A percentile compares a stretch with the other conserved stretches of the same genome.
Evolutionary conservation across 1,284 basidiomycete species (phyloP).

Genomic region (Xerocomus alliaceus): DNA sequence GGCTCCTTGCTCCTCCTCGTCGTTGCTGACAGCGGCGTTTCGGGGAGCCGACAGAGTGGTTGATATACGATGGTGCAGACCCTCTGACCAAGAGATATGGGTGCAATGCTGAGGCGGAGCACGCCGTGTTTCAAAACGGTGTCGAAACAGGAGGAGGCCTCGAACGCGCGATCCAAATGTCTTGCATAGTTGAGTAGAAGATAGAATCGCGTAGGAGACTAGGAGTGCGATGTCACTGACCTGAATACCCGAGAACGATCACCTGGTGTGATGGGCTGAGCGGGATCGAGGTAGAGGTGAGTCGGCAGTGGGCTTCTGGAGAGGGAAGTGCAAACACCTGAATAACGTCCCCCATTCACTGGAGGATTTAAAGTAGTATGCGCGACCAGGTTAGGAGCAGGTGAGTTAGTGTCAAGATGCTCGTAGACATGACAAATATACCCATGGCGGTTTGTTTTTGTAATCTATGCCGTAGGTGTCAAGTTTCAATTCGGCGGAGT

Average conservation of each 20-base stretch:
- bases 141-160: background rate
- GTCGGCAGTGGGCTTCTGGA: background rate
- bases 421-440: background rate
- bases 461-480: background rate
- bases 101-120: background rate
- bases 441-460: background rate
- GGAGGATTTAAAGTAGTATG: background rate
- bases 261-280: constrained; percentile 20
- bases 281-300: background rate
- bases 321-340: background rate
- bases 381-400: constrained; percentile 19
- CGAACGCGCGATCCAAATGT: background rate
- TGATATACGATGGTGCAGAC: background rate
- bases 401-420: constrained; percentile 27
- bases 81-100: background rate
- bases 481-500: background rate
- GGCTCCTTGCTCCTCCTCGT: no score
- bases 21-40: no score
- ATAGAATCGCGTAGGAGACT: background rate
- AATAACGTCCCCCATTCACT: background rate
- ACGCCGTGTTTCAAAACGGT: background rate
- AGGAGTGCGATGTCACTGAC: background rate
- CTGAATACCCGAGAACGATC: background rate
- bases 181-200: background rate
- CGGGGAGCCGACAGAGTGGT: no score